These are phyloP conservation scores for Ramaria rubella DNA, from an alignment of 768 basidiomycete species.

Conservation along the genomic window DNA sequence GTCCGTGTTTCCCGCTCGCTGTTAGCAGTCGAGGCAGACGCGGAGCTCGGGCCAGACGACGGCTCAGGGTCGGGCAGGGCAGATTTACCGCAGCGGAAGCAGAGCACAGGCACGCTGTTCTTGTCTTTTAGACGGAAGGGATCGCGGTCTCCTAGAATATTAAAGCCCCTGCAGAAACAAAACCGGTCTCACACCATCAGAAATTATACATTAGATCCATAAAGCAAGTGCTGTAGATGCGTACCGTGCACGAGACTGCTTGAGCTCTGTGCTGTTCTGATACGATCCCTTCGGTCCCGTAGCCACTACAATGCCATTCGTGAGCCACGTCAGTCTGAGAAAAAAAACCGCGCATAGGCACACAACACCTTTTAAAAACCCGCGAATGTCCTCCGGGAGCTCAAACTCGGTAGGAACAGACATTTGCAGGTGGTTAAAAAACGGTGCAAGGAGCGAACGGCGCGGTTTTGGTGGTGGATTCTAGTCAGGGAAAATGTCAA, in stretches of 20 bases:
- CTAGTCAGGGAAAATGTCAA: too few relatives aligned
- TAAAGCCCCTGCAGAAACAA: conserved; percentile 77
- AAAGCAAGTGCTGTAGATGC: too few relatives aligned
- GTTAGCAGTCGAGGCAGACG: background rate
- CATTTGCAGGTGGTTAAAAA: conserved; percentile 63
- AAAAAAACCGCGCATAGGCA: too few relatives aligned
- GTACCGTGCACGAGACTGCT: conserved; percentile 77
- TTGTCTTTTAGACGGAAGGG: conserved; percentile 80
- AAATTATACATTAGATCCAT: too few relatives aligned
- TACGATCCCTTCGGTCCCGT: conserved; percentile 78
- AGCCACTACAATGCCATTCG: conserved; percentile 46
- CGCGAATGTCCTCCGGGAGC: conserved; percentile 77
- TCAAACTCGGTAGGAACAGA: conserved; percentile 76
- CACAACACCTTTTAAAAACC: conserved; percentile 88
- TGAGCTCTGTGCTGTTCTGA: conserved; percentile 70
- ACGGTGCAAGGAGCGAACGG: conserved; percentile 59
- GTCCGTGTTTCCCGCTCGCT: background rate
- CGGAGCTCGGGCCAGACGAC: conserved; percentile 3
- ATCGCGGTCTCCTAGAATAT: conserved; percentile 88
- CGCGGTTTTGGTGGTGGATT: conserved; percentile 63
- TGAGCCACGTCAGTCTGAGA: too few relatives aligned
- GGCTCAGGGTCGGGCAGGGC: conserved; percentile 36
- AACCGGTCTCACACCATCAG: too few relatives aligned
- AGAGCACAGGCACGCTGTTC: conserved; percentile 77
- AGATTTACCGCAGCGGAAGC: conserved; percentile 83